A percentile compares a stretch with the other conserved stretches of the same genome.
Evolutionary conservation across 495 filamentous ascomycete genomes (phyloP).

Genomic region (Trichoderma orchidacearum): DNA sequence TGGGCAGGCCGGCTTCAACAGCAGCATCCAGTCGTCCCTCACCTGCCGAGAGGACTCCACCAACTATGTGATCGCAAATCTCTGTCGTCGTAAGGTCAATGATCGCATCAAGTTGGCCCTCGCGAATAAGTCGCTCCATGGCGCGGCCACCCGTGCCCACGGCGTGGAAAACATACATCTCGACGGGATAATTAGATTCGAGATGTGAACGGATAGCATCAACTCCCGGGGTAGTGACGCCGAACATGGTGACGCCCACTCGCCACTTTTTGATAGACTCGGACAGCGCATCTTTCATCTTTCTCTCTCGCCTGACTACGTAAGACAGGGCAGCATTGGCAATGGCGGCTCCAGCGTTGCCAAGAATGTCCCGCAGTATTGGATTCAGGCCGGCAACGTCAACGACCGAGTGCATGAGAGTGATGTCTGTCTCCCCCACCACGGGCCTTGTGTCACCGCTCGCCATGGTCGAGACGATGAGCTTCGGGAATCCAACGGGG

Average conservation of each 20-base stretch:
- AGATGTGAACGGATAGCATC: conserved; percentile 32
- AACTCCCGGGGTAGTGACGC: conserved; percentile 54
- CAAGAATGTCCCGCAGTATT: conserved; percentile 38
- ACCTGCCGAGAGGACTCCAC: conserved; percentile 47
- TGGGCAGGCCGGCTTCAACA: conserved; percentile 38
- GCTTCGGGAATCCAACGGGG: conserved; percentile 52
- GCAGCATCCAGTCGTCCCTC: conserved; percentile 37
- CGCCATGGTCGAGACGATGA: conserved; percentile 57
- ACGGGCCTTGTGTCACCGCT: conserved; percentile 43
- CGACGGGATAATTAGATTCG: conserved; percentile 22
- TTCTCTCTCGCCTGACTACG: conserved; percentile 1
- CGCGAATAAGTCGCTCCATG: conserved; percentile 48
- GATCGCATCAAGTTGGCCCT: conserved; percentile 43
- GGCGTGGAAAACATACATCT: conserved; percentile 55
- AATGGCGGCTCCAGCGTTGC: conserved; percentile 47
- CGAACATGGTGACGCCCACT: conserved; percentile 60
- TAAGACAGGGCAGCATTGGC: conserved; percentile 39
- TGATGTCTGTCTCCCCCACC: conserved; percentile 52
- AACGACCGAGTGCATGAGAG: conserved; percentile 55
- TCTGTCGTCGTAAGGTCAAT: conserved; percentile 60
- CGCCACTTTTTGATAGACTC: conserved; percentile 17
- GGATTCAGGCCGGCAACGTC: conserved; percentile 53
- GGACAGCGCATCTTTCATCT: background rate
- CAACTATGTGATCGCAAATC: conserved; percentile 45
- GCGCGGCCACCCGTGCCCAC: conserved; percentile 52